phyloP scores from a whole-genome alignment of 2,329 filamentous ascomycete species.

The Xylaria digitata region DNA sequence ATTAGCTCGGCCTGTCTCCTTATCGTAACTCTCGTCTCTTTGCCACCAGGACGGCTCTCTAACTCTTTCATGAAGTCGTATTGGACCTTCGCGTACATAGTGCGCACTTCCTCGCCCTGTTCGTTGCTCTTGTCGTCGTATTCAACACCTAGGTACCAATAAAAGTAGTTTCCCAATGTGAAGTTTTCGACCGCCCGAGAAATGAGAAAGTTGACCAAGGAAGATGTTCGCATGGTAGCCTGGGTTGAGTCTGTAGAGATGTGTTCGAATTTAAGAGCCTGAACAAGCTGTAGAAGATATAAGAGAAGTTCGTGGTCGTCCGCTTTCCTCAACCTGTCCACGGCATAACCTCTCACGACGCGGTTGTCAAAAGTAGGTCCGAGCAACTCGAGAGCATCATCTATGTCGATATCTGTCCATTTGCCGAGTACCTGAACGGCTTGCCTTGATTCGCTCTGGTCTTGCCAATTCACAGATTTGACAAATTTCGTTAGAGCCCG shows the following conservation, averaged over 20 bases:
- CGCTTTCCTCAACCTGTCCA: constrained; percentile 89
- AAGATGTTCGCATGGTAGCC: constrained; percentile 75
- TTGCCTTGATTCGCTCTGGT: constrained; percentile 85
- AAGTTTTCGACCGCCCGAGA: constrained; percentile 88
- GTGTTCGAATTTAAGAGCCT: constrained; percentile 93
- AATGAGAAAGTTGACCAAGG: constrained; percentile 89
- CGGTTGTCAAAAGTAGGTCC: constrained; percentile 92
- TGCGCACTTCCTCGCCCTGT: constrained; percentile 78
- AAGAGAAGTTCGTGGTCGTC: constrained; percentile 91
- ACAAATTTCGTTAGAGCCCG: constrained; percentile 94
- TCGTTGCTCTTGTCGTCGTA: constrained; percentile 86
- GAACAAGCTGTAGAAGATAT: constrained; percentile 93
- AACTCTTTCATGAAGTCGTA: constrained; percentile 96
- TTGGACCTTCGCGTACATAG: constrained; percentile 90
- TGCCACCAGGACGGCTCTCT: constrained; percentile 75
- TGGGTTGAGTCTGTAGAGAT: constrained; percentile 72
- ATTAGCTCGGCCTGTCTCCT: constrained; percentile 90
- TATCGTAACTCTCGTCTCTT: constrained; percentile 79
- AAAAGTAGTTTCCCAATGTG: constrained; percentile 90
- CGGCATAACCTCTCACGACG: constrained; percentile 90
- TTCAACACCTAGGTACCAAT: constrained; percentile 99
- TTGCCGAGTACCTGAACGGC: constrained; percentile 89
- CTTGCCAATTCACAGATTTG: constrained; percentile 96
- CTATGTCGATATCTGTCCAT: constrained; percentile 97
- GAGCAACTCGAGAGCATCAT: constrained; percentile 93